phyloP scores from a whole-genome alignment of 768 basidiomycete species.

The Hygrophorus russula region DNA sequence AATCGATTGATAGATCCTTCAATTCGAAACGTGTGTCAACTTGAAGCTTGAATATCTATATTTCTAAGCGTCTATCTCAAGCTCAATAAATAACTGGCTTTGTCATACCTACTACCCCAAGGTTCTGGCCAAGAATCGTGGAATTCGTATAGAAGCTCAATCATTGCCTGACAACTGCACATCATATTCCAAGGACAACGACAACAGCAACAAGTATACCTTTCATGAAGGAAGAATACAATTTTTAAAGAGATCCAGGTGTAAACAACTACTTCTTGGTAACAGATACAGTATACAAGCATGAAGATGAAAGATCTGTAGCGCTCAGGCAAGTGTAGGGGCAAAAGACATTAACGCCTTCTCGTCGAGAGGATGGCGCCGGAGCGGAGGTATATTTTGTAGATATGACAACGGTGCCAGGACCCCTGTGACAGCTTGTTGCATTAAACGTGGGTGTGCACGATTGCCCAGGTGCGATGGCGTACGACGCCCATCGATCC shows the following conservation, averaged over 20 bases:
- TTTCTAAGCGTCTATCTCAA: too few species aligned
- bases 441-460: not conserved
- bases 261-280: not conserved
- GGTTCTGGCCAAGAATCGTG: too few species aligned
- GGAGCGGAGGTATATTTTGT: constrained; percentile 44
- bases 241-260: not conserved
- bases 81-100: too few species aligned
- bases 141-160: too few species aligned
- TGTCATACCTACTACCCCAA: too few species aligned
- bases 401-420: constrained; percentile 60
- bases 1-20: too few species aligned
- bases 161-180: too few species aligned
- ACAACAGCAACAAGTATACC: too few species aligned
- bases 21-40: too few species aligned
- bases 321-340: constrained; percentile 8
- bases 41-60: too few species aligned
- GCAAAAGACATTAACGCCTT: constrained; percentile 55
- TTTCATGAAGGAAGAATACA: too few species aligned
- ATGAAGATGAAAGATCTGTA: not conserved
- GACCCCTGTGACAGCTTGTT: constrained; percentile 11
- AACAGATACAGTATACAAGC: not conserved
- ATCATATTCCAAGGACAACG: too few species aligned
- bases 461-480: not conserved
- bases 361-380: constrained; percentile 63
- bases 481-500: not conserved